Base-by-base conservation (phyloP, 2,329 filamentous ascomycete species). In the Blumeria hordei region DNA sequence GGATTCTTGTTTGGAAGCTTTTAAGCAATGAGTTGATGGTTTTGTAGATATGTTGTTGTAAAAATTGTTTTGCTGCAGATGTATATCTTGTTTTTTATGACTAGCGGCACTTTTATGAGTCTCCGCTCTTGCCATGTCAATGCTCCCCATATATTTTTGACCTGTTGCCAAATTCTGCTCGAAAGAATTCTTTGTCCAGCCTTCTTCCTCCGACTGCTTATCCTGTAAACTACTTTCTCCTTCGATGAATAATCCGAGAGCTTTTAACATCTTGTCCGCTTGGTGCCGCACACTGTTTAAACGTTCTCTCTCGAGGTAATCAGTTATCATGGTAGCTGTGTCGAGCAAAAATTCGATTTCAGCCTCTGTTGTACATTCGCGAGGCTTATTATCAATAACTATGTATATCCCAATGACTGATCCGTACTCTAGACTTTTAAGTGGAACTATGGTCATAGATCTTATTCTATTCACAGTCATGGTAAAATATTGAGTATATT, bases 391-490 rank as follows among this genome's bases (percentile, higher is more conserved):
- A 59, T 82, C 78, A 3, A 79, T 67, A 1, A 82, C 72, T 54
- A 74, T 74, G 57, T 79, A 77, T 10, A 71, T 72, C 9, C 80
- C 80, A 55, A 84, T 76, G 50, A 72, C 71, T 59, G 75, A 72
- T 33, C 74, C 72, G 37, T 71, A 73, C 6, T 62, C 62, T 0
- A 72, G 72, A 3, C 75, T 78, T 32, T 73, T 71, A 55, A 84
- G 75, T 0, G 80, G 80, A 0, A 81, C 78, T 16, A 74, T 74
- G 6, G 74, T 75, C 57, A 77, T 76, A 61, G 78, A 78, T 49
- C 67, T 66, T 34, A 44, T 21, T 35, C 34, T 43, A 32, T 10
- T n/a, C n/a, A n/a, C 1, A 7, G 14, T 51, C 9, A n/a, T 3
- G 34, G 18, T 16, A n/a, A 14, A n/a, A 35, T 70, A 64, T 35